phyloP scores from a whole-genome alignment of 228 moss, liverwort and hornwort genomes.

The Sphagnum magellanicum region DNA sequence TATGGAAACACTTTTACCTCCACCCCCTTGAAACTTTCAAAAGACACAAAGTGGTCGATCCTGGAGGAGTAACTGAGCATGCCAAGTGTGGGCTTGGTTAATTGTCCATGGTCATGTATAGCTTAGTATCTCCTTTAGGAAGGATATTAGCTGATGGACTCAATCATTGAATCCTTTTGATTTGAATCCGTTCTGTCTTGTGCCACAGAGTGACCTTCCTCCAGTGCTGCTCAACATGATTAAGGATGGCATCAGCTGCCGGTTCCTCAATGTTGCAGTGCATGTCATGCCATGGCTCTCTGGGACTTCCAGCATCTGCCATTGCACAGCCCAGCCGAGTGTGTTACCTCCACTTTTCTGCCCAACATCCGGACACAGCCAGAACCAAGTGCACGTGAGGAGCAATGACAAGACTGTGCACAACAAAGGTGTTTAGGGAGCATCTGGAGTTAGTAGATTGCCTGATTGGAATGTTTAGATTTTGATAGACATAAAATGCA shows the following conservation, averaged over 20 bases:
- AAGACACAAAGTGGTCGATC: neutral
- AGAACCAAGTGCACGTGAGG: too few species aligned
- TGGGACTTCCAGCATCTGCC: slow-evolving; percentile 47
- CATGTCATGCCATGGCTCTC: slow-evolving; percentile 95
- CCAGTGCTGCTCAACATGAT: slow-evolving; percentile 93
- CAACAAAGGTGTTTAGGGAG: too few species aligned
- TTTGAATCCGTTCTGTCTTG: slow-evolving; percentile 74
- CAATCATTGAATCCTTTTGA: slow-evolving; percentile 49
- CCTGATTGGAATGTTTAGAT: too few species aligned
- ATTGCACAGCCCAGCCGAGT: too few species aligned
- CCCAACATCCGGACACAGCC: too few species aligned
- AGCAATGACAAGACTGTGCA: too few species aligned
- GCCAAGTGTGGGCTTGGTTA: slow-evolving; percentile 69
- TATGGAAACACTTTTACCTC: too few species aligned
- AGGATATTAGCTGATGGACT: slow-evolving; percentile 59
- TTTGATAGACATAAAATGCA: too few species aligned
- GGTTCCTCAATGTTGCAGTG: slow-evolving; percentile 90
- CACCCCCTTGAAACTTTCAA: too few species aligned
- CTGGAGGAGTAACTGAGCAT: slow-evolving; percentile 57
- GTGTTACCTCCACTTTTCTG: too few species aligned
- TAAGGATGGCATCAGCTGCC: slow-evolving; percentile 88
- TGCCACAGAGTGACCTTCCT: slow-evolving; percentile 64
- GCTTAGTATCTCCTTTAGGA: slow-evolving; percentile 50
- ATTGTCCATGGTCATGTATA: slow-evolving; percentile 48
- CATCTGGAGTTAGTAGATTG: too few species aligned